Evolutionary conservation across 345 rosid genomes (phyloP), one percentile per base, ranked within the genome.

Genomic region (Eucalyptus polyanthemos): DNA sequence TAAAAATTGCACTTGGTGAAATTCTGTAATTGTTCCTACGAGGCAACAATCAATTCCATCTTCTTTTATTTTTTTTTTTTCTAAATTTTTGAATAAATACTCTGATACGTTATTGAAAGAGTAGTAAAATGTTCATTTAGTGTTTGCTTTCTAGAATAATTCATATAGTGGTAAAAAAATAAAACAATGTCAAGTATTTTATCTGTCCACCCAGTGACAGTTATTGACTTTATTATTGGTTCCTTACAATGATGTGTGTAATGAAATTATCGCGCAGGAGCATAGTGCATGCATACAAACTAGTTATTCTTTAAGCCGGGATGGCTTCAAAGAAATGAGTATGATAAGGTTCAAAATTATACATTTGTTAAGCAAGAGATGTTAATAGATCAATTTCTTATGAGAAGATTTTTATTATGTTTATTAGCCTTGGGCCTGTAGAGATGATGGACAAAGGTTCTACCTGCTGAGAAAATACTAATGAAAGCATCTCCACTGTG

Each of bases 231-330:
- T 1, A 69, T 34, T 69, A 69, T 69, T 69, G 22, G 9, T 69
- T 34, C 44, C 21, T 19, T 34, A 16, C 13, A 3, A 34, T 0
- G 1, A 5, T 69, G 42, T 10, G 11, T 1, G 6, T 31, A 16
- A 69, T 69, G 80, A 69, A 69, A 69, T 34, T 69, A 69, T 69
- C 2, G 7, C 4, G 5, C 22, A 31, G 0, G 24, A 34, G 80
- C 22, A 37, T 34, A 9, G 80, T 11, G 13, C 80, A 69, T 69
- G 42, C 80, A 69, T 34, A 34, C 13, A 9, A 16, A 69, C 42
- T 16, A 69, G 80, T 69, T 34, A 5, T 34, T 69, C 80, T 31
- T 16, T 69, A 34, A 69, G 42, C 80, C 2, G 13, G 80, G 80
- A 16, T 69, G 13, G 44, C 13, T 17, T 69, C 44, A 3, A 4